Evolutionary conservation across 495 filamentous ascomycete species (phyloP).

Genomic region (Beverwykella pulmonaria): DNA sequence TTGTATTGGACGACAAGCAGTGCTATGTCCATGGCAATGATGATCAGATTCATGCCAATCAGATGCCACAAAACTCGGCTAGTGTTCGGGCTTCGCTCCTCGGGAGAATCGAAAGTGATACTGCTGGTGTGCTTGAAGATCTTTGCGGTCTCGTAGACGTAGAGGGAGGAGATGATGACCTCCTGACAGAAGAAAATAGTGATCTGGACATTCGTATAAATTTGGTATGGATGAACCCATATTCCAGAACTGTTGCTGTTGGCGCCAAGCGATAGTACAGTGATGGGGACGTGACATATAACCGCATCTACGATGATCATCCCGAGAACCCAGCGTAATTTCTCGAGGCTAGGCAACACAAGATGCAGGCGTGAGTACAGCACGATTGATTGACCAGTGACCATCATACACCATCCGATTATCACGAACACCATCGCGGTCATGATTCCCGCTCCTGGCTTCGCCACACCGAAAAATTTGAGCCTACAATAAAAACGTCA

Average conservation of each 20-base stretch:
- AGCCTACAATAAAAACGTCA: no score
- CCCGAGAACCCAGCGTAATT: constrained; percentile 8
- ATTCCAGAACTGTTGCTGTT: not conserved
- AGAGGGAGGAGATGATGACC: constrained; percentile 12
- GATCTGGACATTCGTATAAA: constrained; percentile 13
- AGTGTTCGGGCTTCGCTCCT: not conserved
- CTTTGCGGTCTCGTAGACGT: constrained; percentile 5
- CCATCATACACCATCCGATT: constrained; percentile 17
- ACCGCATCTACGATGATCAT: constrained; percentile 11
- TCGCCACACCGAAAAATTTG: constrained; percentile 8
- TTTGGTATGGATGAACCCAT: constrained; percentile 7
- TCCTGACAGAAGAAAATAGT: constrained; percentile 24
- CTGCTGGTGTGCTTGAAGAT: not conserved
- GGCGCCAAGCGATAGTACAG: not conserved
- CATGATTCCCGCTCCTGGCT: not conserved
- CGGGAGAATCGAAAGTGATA: not conserved
- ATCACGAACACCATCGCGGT: not conserved
- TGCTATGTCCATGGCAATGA: constrained; percentile 32
- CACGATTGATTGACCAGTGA: constrained; percentile 34
- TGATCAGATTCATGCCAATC: constrained; percentile 29
- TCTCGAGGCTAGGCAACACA: not conserved
- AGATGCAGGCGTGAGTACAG: constrained; percentile 35
- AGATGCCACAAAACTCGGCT: constrained; percentile 13
- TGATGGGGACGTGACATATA: constrained; percentile 4
- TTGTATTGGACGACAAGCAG: constrained; percentile 27